Evolutionary conservation across 352 stramenopile genomes (phyloP).

Genomic region (Vaucheria bursata): DNA sequence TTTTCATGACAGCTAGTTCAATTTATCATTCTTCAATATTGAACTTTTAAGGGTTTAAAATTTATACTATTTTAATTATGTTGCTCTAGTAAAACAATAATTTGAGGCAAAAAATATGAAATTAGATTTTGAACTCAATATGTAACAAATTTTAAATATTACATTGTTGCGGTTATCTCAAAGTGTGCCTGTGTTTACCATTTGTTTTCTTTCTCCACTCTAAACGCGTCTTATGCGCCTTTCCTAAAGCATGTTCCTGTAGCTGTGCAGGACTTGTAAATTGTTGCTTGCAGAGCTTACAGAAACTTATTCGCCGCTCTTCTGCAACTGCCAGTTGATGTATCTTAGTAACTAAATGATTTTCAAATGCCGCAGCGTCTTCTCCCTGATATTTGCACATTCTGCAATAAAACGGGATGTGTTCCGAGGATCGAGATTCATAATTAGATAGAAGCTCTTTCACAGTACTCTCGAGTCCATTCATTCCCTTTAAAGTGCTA

Average conservation of each 20-base stretch:
- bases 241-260: constrained; percentile 25
- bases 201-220: constrained; percentile 25
- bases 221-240: constrained; percentile 16
- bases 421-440: constrained; percentile 35
- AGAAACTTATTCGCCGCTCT: constrained; percentile 35
- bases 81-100: too few relatives aligned
- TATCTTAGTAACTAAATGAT: constrained; percentile 16
- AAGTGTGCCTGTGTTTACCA: too few relatives aligned
- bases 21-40: too few relatives aligned
- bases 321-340: constrained; percentile 23
- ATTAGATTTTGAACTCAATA: too few relatives aligned
- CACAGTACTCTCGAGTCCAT: constrained; percentile 31
- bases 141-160: too few relatives aligned
- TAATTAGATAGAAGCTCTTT: constrained; percentile 43
- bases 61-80: too few relatives aligned
- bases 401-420: constrained; percentile 45
- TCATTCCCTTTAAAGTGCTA: background rate
- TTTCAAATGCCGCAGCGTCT: constrained; percentile 26
- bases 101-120: too few relatives aligned
- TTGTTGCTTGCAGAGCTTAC: constrained; percentile 47
- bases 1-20: too few relatives aligned
- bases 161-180: too few relatives aligned
- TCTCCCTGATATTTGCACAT: constrained; percentile 44
- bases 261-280: constrained; percentile 44
- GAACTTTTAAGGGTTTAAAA: too few relatives aligned